These are phyloP conservation scores for Phellinidium pouzarii DNA, from an alignment of 1,284 basidiomycete genomes.

Conservation along the genomic window DNA sequence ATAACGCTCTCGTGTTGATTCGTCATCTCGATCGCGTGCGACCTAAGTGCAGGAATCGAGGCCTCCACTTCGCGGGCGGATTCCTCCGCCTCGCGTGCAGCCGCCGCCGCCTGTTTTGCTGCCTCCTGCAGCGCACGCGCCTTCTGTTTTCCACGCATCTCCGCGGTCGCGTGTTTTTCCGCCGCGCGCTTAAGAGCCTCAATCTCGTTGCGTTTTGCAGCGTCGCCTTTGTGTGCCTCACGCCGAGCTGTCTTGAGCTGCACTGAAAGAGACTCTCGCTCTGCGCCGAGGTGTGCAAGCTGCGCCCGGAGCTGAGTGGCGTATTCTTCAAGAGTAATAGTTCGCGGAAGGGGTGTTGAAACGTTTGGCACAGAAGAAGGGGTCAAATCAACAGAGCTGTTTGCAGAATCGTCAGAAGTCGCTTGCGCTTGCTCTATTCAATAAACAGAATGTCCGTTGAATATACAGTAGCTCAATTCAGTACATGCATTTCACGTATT, in stretches of 20 bases:
- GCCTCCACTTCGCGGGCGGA: slow-evolving; percentile 44
- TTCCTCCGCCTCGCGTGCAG: slow-evolving; percentile 50
- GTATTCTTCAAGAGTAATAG: slow-evolving; percentile 49
- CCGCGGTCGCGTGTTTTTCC: slow-evolving; percentile 59
- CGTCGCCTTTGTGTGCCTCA: slow-evolving; percentile 69
- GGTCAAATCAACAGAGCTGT: slow-evolving; percentile 10
- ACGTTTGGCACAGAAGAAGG: slow-evolving; percentile 8
- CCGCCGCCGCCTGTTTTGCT: slow-evolving; percentile 57
- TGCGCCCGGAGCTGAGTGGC: slow-evolving; percentile 53
- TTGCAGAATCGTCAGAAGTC: neutral
- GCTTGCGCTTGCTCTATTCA: slow-evolving; percentile 2
- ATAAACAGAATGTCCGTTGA: neutral
- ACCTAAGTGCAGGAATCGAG: slow-evolving; percentile 41
- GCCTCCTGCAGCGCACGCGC: slow-evolving; percentile 72
- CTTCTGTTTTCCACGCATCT: slow-evolving; percentile 66
- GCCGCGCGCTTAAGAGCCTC: slow-evolving; percentile 65
- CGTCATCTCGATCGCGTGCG: slow-evolving; percentile 39
- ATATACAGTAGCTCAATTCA: neutral
- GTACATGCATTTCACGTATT: too few relatives aligned
- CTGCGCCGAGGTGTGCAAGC: slow-evolving; percentile 46
- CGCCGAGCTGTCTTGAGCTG: slow-evolving; percentile 62
- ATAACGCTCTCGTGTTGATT: slow-evolving; percentile 38
- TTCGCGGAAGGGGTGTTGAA: slow-evolving; percentile 24
- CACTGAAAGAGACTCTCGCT: slow-evolving; percentile 52
- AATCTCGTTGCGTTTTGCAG: slow-evolving; percentile 66